Base-by-base conservation (phyloP, 2,329 filamentous ascomycete genomes). In the Beauveria medogensis region DNA sequence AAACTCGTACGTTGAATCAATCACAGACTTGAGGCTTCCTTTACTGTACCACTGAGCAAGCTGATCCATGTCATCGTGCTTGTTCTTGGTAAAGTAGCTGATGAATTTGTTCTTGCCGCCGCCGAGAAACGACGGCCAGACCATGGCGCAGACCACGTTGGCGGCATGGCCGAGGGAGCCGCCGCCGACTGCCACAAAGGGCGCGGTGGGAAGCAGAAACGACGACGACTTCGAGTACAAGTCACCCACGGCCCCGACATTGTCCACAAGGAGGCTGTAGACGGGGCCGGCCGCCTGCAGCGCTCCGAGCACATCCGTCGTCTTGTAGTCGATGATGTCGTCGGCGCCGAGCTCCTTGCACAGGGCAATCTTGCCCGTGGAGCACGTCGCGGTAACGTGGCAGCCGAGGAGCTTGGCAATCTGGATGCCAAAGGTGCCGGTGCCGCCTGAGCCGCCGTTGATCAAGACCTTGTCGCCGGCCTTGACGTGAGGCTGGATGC, bases 391-490 rank as follows among this genome's bases (percentile, higher is more conserved):
- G 0, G 82, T 84, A 18, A 89, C 86, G 60, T 81, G 76, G 59
- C 82, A 86, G 0, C 85, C 86, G 4, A 85, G 65, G 0, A 76
- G 72, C 67, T 89, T 89, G 8, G 84, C 86, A 26, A 89, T 79
- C 67, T 89, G 87, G 52, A 89, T 83, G 0, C 77, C 81, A 63
- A 79, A 87, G 0, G 80, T 77, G 1, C 87, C 87, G 1, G 79
- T 80, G 1, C 86, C 87, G 2, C 87, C 87, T 0, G 81, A 84
- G 0, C 85, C 84, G 6, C 84, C 85, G 62, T 88, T 88, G 68
- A 89, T 80, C 62, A 89, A 84, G 14, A 89, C 76, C 65, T 77
- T 80, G 57, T 82, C 77, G n/a, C 83, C 83, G 4, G 70, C 63
- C 55, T 76, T 75, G 60, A 81, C 76, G 61, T 78, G 71, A 3